phyloP scores from a whole-genome alignment of 768 basidiomycete genomes.

The Baorangia bicolor region DNA sequence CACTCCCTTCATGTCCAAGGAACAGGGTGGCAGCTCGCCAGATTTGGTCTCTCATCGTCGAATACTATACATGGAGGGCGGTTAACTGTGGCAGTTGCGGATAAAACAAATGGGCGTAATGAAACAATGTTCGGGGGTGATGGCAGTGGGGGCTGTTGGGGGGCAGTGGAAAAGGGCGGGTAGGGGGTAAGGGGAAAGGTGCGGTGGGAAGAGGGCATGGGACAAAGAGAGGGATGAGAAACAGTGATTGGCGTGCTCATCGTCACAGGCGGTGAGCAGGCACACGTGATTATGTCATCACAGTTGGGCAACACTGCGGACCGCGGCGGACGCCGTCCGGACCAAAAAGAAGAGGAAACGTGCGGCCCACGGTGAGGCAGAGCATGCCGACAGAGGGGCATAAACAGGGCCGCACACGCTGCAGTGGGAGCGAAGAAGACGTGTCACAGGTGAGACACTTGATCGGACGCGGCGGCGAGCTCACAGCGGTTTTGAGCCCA shows the following conservation, averaged over 20 bases:
- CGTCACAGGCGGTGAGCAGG: conserved; percentile 21
- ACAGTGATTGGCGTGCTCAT: conserved; percentile 14
- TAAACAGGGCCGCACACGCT: conserved; percentile 10
- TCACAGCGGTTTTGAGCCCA: conserved; percentile 11
- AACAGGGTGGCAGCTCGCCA: no score
- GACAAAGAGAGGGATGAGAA: not conserved
- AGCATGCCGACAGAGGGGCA: conserved; percentile 6
- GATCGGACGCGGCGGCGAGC: conserved; percentile 10
- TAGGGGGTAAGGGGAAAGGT: not conserved
- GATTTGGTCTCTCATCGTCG: no score
- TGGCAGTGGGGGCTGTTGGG: not conserved
- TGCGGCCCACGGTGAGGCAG: conserved; percentile 1
- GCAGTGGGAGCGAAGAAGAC: conserved; percentile 18
- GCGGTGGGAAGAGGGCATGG: not conserved
- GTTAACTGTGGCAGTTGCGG: no score
- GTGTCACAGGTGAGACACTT: conserved; percentile 3
- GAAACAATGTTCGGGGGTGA: not conserved
- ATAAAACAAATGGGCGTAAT: not conserved
- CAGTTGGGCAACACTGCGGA: conserved; percentile 5
- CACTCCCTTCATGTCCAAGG: no score
- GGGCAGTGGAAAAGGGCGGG: not conserved
- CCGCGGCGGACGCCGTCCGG: conserved; percentile 22
- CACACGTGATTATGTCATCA: conserved; percentile 21
- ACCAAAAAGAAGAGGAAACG: conserved; percentile 12
- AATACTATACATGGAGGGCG: no score